Conservation (phyloP, 75 land plant species). For the Sequoia sempervirens region DNA sequence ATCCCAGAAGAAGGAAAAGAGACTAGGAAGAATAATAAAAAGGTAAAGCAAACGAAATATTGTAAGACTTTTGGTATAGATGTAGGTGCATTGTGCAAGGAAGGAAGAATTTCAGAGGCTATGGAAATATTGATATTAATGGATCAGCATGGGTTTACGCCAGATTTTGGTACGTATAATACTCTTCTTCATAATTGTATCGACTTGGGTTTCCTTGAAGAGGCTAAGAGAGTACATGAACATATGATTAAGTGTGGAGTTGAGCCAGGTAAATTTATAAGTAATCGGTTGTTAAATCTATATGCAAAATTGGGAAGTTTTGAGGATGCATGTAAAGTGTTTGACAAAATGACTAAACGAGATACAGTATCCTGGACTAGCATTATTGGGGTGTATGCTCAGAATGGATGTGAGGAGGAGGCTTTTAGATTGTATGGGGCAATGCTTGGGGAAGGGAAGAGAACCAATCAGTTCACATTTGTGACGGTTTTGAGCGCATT, state of each 20-base stretch:
- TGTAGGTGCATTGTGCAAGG: not conserved
- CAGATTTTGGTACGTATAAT: not conserved
- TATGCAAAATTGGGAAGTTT: not conserved
- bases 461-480: not conserved
- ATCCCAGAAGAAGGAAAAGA: not conserved
- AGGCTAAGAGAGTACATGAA: not conserved
- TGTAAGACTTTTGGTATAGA: not conserved
- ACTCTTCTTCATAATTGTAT: conserved; percentile 1
- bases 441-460: conserved; percentile 7
- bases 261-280: not conserved
- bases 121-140: not conserved
- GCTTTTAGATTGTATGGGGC: not conserved
- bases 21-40: not conserved
- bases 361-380: conserved; percentile 13
- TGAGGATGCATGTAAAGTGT: conserved; percentile 1
- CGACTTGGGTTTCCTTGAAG: not conserved
- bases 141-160: not conserved
- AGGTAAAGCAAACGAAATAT: not conserved
- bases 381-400: conserved; percentile 14
- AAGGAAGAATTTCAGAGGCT: not conserved
- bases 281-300: not conserved
- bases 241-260: not conserved
- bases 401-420: conserved; percentile 8
- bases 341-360: conserved; percentile 5
- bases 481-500: not conserved